These are phyloP conservation scores for Podosphaera xanthii DNA, from an alignment of 2,329 filamentous ascomycete species.

Conservation along the genomic window DNA sequence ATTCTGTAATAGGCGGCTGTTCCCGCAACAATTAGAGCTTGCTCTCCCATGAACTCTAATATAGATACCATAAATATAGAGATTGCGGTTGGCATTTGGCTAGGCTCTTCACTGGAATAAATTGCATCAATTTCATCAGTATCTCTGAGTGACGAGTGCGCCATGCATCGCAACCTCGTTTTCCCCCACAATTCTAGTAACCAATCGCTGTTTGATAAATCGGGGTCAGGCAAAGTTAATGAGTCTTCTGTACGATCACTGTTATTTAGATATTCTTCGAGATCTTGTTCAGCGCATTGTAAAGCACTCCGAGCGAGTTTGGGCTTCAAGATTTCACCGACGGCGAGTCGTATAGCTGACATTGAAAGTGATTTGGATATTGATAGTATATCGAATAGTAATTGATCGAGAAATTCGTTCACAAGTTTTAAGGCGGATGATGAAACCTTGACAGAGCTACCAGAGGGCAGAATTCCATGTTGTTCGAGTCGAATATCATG, in stretches of 20 bases:
- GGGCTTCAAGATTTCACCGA: slow-evolving; percentile 69
- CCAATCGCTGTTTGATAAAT: slow-evolving; percentile 18
- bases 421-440: slow-evolving; percentile 51
- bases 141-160: slow-evolving; percentile 87
- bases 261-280: slow-evolving; percentile 68
- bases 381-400: slow-evolving; percentile 77
- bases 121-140: slow-evolving; percentile 97
- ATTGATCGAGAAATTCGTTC: slow-evolving; percentile 82
- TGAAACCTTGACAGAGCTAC: slow-evolving; percentile 51
- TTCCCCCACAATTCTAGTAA: slow-evolving; percentile 88
- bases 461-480: slow-evolving; percentile 38
- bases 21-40: slow-evolving; percentile 66
- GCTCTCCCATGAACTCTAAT: slow-evolving; percentile 81
- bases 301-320: slow-evolving; percentile 73
- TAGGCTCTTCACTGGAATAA: slow-evolving; percentile 36
- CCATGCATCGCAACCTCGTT: slow-evolving; percentile 84
- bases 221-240: slow-evolving; percentile 40
- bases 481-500: slow-evolving; percentile 55
- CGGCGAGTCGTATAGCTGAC: slow-evolving; percentile 51
- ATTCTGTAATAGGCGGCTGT: slow-evolving; percentile 58
- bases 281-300: slow-evolving; percentile 60
- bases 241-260: slow-evolving; percentile 50
- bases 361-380: slow-evolving; percentile 59
- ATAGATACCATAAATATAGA: slow-evolving; percentile 93
- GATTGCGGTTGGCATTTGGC: slow-evolving; percentile 65